Evolutionary conservation across 805 yeast genomes (phyloP).

Genomic region (Jamesozyma rosinii): DNA sequence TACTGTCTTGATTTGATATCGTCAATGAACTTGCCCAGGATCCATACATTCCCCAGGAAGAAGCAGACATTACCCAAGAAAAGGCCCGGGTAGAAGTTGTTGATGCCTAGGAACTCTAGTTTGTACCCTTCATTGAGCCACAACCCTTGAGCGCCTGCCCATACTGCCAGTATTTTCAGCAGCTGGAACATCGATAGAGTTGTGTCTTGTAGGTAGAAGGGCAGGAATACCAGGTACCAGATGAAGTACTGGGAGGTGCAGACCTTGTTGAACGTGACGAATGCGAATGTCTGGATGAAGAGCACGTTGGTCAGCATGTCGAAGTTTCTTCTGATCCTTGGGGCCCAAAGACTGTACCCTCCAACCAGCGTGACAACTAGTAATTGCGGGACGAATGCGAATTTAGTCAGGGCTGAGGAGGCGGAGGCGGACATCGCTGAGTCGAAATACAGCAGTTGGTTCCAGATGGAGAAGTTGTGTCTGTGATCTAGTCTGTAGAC

Average conservation of each 20-base stretch:
- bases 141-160: conserved; percentile 63
- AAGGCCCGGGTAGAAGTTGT: conserved; percentile 53
- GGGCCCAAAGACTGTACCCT: conserved; percentile 3
- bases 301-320: conserved; percentile 34
- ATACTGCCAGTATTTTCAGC: conserved; percentile 36
- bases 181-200: conserved; percentile 34
- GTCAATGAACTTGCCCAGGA: conserved; percentile 47
- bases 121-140: conserved; percentile 77
- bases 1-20: conserved; percentile 22
- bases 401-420: conserved; percentile 22
- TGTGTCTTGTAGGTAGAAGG: conserved; percentile 53
- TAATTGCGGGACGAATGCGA: conserved; percentile 82
- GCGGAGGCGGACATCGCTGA: conserved; percentile 31
- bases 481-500: conserved; percentile 80
- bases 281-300: conserved; percentile 71
- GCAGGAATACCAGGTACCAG: conserved; percentile 84
- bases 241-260: conserved; percentile 92
- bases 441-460: conserved; percentile 56
- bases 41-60: conserved; percentile 53
- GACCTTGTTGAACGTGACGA: conserved; percentile 70
- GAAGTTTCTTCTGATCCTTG: conserved; percentile 31
- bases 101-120: conserved; percentile 68
- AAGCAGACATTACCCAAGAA: conserved; percentile 48
- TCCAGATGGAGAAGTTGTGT: conserved; percentile 87
- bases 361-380: conserved; percentile 27